These are phyloP conservation scores for Gastrodia elata DNA, from an alignment of 106 monocot species.

Conservation along the genomic window DNA sequence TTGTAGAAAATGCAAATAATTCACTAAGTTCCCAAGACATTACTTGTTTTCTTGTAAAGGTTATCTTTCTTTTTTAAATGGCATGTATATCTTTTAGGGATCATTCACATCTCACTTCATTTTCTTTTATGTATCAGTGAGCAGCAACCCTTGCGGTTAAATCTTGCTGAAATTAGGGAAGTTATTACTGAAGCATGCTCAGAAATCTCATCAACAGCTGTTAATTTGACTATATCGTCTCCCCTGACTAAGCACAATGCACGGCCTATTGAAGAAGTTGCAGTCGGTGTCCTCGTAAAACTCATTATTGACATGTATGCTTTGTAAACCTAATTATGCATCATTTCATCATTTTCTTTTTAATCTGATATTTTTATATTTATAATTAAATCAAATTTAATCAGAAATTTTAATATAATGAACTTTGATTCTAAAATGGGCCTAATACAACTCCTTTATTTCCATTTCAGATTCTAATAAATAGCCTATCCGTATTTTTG, in stretches of 20 bases:
- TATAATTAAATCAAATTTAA: no score
- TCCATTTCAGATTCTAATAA: no score
- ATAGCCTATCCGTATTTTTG: no score
- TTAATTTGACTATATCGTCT: conserved; percentile 37
- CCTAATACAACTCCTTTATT: no score
- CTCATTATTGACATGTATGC: conserved; percentile 97
- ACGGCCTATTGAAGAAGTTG: conserved; percentile 71
- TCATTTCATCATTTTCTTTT: not conserved
- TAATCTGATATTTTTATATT: not conserved
- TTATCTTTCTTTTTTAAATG: not conserved
- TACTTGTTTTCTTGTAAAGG: not conserved
- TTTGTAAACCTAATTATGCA: not conserved
- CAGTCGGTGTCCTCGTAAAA: conserved; percentile 89
- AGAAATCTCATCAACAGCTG: conserved; percentile 40
- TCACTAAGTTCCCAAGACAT: not conserved
- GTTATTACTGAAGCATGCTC: conserved; percentile 95
- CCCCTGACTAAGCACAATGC: conserved; percentile 40
- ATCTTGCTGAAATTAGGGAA: conserved; percentile 81
- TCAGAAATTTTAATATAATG: no score
- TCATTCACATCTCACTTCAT: not conserved
- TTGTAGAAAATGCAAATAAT: not conserved
- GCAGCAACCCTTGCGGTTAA: conserved; percentile 91
- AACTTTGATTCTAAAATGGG: no score
- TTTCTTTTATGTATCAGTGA: conserved; percentile 48
- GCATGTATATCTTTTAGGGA: not conserved